A percentile compares a stretch with the other conserved stretches of the same genome.
These are phyloP conservation scores for Vitis cinerea DNA, from an alignment of 164 flowering plant genomes.

Conservation along the genomic window DNA sequence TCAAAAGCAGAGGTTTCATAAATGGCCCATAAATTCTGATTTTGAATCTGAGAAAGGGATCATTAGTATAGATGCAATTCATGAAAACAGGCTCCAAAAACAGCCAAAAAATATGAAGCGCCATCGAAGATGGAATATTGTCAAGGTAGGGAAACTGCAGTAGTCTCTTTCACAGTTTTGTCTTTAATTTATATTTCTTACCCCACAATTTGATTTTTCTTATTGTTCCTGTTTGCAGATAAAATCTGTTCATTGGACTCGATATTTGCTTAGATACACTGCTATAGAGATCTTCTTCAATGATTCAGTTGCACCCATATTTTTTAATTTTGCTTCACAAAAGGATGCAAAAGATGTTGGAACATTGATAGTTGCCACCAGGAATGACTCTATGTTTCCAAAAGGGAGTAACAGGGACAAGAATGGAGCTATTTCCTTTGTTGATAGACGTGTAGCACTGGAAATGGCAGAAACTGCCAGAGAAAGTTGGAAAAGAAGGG, in stretches of 20 bases:
- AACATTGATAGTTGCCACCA: conserved; percentile 67
- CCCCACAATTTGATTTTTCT: neutral
- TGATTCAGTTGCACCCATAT: conserved; percentile 80
- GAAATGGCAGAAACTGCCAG: conserved; percentile 92
- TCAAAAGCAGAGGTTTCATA: conserved; percentile 44
- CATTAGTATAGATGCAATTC: conserved; percentile 22
- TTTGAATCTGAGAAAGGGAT: conserved; percentile 46
- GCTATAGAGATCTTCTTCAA: conserved; percentile 88
- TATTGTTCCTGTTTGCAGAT: conserved; percentile 44
- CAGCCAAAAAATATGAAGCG: conserved; percentile 62
- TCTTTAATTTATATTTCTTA: neutral
- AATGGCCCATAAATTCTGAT: conserved; percentile 37
- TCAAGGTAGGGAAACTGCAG: conserved; percentile 49
- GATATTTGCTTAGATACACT: conserved; percentile 89
- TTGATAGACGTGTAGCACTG: conserved; percentile 83
- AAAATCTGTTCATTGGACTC: conserved; percentile 94
- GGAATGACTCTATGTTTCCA: conserved; percentile 75
- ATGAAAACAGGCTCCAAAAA: conserved; percentile 30
- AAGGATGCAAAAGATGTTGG: conserved; percentile 92
- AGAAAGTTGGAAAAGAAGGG: conserved; percentile 97
- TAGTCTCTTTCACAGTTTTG: neutral
- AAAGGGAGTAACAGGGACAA: conserved; percentile 74
- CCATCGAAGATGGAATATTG: conserved; percentile 80
- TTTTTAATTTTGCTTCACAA: conserved; percentile 79
- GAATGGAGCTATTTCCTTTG: conserved; percentile 69